A percentile compares a stretch with the other conserved stretches of the same genome.
These are phyloP conservation scores for Pyrus pyrifolia DNA, from an alignment of 306 rosid species.

Conservation along the genomic window DNA sequence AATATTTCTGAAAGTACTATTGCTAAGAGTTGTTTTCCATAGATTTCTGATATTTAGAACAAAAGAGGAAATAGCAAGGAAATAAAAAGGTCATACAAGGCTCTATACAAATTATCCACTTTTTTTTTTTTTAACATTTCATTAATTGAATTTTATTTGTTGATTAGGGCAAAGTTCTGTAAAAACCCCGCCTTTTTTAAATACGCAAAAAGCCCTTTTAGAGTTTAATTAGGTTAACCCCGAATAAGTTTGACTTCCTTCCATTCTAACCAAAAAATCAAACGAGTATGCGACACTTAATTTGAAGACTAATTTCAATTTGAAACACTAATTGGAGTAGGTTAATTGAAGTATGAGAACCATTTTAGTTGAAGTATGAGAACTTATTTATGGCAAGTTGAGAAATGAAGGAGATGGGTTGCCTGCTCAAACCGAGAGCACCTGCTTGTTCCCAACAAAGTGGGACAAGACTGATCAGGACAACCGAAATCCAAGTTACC, in stretches of 20 bases:
- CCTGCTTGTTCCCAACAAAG: not conserved
- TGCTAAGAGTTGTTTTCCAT: not conserved
- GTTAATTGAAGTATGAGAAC: no score
- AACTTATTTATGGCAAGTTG: constrained; percentile 17
- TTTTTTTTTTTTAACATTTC: no score
- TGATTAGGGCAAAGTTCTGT: no score
- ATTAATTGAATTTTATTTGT: no score
- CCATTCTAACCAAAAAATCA: no score
- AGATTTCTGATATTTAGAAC: not conserved
- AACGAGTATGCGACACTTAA: not conserved
- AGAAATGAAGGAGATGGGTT: constrained; percentile 10
- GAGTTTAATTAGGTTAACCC: no score
- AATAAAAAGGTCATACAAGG: no score
- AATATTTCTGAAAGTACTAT: not conserved
- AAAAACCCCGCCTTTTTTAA: no score
- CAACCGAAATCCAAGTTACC: constrained; percentile 20
- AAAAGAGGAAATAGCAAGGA: no score
- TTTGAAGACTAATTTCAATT: not conserved
- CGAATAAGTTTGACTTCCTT: no score
- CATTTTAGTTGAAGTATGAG: not conserved
- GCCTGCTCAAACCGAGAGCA: constrained; percentile 9
- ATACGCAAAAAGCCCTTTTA: no score
- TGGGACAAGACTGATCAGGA: not conserved
- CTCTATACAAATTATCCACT: no score
- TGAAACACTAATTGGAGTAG: not conserved